These are phyloP conservation scores for Henningerozyma blattae DNA, from an alignment of 805 yeast species.

Conservation along the genomic window DNA sequence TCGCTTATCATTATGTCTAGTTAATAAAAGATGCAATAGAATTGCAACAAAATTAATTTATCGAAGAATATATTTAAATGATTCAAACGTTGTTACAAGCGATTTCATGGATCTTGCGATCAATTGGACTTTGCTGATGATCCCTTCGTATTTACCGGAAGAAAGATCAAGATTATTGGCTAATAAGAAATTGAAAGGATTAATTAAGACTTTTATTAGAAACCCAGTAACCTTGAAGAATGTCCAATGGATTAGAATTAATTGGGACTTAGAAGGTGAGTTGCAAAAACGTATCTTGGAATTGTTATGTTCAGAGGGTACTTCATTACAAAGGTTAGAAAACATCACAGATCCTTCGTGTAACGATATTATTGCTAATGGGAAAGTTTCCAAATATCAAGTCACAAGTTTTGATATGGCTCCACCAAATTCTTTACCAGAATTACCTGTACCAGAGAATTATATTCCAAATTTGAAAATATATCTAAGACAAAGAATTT, in stretches of 20 bases:
- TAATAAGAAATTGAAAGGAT: constrained; percentile 16
- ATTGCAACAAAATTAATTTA: constrained; percentile 25
- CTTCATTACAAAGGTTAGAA: constrained; percentile 26
- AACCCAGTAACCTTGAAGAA: constrained; percentile 15
- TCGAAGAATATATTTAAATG: constrained; percentile 29
- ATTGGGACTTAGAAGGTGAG: constrained; percentile 29
- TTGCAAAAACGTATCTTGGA: constrained; percentile 23
- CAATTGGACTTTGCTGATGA: constrained; percentile 27
- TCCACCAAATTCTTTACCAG: constrained; percentile 27
- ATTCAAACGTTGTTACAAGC: constrained; percentile 28
- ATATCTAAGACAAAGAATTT: constrained; percentile 19
- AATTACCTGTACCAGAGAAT: constrained; percentile 14
- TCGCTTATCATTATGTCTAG: constrained; percentile 17
- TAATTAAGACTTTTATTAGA: constrained; percentile 18
- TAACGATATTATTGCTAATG: constrained; percentile 24
- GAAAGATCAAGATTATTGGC: constrained; percentile 21
- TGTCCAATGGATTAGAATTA: constrained; percentile 29
- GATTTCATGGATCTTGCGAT: constrained; percentile 26
- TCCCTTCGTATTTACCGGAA: constrained; percentile 17
- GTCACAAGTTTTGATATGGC: constrained; percentile 27
- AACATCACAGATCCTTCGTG: constrained; percentile 30
- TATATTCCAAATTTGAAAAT: constrained; percentile 23
- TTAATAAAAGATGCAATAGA: constrained; percentile 19
- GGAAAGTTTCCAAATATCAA: constrained; percentile 14
- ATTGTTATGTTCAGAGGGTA: constrained; percentile 18